Conservation (phyloP, 2,329 filamentous ascomycete species). For the Penicillium concentricum region DNA sequence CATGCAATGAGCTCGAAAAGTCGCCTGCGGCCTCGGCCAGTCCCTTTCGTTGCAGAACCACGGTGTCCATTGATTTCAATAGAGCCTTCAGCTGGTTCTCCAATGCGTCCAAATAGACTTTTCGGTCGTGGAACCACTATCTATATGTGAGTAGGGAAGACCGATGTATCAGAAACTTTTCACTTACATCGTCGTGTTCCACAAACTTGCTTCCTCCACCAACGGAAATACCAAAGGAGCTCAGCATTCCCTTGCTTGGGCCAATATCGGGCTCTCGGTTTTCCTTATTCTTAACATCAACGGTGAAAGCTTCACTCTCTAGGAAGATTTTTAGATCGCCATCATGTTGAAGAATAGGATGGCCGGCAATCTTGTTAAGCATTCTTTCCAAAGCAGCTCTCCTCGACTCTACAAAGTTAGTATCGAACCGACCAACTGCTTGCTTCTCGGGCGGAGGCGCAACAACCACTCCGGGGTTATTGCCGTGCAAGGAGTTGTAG, state of each 20-base stretch:
- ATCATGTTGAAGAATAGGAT: constrained; percentile 89
- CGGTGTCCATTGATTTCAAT: constrained; percentile 89
- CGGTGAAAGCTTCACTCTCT: constrained; percentile 92
- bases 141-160: constrained; percentile 21
- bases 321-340: constrained; percentile 93
- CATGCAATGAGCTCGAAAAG: constrained; percentile 89
- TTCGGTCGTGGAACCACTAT: constrained; percentile 96
- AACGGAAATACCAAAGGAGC: constrained; percentile 75
- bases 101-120: constrained; percentile 88
- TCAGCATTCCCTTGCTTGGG: constrained; percentile 92
- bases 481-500: constrained; percentile 89
- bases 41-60: constrained; percentile 87
- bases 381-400: constrained; percentile 92
- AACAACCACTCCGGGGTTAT: constrained; percentile 92
- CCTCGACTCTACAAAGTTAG: constrained; percentile 91
- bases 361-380: constrained; percentile 91
- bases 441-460: constrained; percentile 97
- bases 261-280: constrained; percentile 79
- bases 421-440: constrained; percentile 92
- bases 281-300: constrained; percentile 97
- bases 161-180: not conserved
- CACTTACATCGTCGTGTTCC: constrained; percentile 87
- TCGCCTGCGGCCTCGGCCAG: constrained; percentile 91
- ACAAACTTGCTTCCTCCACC: constrained; percentile 83
- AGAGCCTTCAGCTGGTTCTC: constrained; percentile 88